phyloP scores from a whole-genome alignment of 148 eudicot genomes.

The Diospyros kaki region DNA sequence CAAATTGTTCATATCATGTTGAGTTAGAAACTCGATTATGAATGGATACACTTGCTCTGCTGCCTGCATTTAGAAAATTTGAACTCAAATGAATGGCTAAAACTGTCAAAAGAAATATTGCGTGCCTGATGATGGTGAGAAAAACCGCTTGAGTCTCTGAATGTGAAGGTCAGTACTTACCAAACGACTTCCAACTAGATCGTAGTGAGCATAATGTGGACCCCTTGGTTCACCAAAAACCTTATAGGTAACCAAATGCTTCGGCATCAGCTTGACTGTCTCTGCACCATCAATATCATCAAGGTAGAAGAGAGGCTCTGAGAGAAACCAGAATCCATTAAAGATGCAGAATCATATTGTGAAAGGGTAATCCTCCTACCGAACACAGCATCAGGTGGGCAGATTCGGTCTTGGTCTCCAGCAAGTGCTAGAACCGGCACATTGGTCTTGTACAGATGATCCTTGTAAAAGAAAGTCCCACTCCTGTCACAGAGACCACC shows the following conservation, averaged over 20 bases:
- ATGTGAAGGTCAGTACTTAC: conserved; percentile 27
- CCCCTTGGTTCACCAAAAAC: conserved; percentile 80
- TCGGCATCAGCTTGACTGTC: conserved; percentile 72
- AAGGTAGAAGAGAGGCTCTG: conserved; percentile 6
- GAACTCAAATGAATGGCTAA: background rate
- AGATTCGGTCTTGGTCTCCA: conserved; percentile 80
- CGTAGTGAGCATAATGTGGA: conserved; percentile 98
- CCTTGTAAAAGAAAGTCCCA: conserved; percentile 82
- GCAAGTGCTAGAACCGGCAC: conserved; percentile 92
- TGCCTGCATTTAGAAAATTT: conserved; percentile 49
- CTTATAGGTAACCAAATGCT: conserved; percentile 70
- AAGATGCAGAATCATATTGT: background rate
- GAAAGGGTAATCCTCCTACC: conserved; percentile 28
- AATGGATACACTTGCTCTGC: conserved; percentile 80
- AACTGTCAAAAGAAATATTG: too few relatives aligned
- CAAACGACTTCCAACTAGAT: conserved; percentile 82
- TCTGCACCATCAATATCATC: conserved; percentile 33
- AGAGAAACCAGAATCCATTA: background rate
- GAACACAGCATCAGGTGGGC: conserved; percentile 91
- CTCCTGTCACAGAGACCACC: conserved; percentile 83
- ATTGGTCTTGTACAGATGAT: conserved; percentile 59
- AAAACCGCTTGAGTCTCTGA: too few relatives aligned
- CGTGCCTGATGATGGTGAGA: background rate
- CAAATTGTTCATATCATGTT: too few relatives aligned
- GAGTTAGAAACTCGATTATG: conserved; percentile 51